Conservation (phyloP, 257 asterid species). For the Solanum corneliomulleri region DNA sequence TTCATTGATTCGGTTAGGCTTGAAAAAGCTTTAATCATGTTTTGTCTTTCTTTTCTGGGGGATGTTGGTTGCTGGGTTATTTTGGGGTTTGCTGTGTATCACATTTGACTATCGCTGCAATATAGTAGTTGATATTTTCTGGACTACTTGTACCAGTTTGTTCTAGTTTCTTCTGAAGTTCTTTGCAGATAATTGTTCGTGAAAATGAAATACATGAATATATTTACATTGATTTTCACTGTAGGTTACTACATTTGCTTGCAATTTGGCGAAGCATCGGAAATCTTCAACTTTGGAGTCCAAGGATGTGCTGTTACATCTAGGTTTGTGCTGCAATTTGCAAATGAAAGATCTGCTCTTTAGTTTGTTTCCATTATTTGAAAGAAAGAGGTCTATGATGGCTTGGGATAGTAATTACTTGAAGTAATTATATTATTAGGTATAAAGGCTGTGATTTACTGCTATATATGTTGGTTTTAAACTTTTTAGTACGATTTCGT, state of each 20-base stretch:
- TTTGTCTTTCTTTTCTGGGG: background rate
- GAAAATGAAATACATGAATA: background rate
- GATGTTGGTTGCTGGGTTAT: background rate
- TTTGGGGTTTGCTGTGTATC: background rate
- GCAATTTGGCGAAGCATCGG: constrained; percentile 94
- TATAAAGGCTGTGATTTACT: background rate
- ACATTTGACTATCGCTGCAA: background rate
- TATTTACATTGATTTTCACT: background rate
- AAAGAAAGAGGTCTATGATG: background rate
- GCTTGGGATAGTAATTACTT: background rate
- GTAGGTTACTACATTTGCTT: constrained; percentile 77
- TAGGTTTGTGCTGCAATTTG: constrained; percentile 53
- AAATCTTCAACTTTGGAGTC: constrained; percentile 85
- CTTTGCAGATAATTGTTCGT: background rate
- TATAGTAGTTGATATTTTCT: background rate
- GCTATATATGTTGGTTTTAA: background rate
- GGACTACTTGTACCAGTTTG: background rate
- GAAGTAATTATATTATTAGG: background rate
- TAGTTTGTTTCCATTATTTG: background rate
- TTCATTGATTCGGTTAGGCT: constrained; percentile 77
- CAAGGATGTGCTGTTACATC: constrained; percentile 81
- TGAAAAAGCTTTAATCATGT: background rate
- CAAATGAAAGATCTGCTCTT: background rate
- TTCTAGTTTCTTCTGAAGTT: background rate
- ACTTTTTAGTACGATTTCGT: background rate